Evolutionary conservation across 768 basidiomycete genomes (phyloP).

Genomic region (Fibroporia radiculosa): DNA sequence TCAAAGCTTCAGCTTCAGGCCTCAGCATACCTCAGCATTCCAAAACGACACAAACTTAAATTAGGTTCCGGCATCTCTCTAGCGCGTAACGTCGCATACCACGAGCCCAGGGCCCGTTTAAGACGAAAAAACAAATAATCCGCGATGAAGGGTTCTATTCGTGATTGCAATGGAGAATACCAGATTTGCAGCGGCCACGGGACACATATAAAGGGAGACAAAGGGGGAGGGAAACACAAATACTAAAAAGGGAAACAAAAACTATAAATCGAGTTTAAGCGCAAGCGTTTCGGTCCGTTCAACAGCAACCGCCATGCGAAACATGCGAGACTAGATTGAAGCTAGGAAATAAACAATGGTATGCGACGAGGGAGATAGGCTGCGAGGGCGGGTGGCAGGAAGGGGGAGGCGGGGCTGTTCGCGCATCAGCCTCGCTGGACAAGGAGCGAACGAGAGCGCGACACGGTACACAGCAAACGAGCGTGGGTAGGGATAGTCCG

Average conservation of each 20-base stretch:
- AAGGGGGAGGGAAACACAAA: too few relatives aligned
- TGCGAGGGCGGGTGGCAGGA: neutral
- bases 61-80: too few relatives aligned
- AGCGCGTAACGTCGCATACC: too few relatives aligned
- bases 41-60: too few relatives aligned
- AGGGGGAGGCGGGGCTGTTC: neutral
- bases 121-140: too few relatives aligned
- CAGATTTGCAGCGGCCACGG: too few relatives aligned
- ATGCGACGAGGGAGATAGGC: neutral
- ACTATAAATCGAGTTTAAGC: neutral
- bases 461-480: neutral
- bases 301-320: neutral
- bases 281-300: neutral
- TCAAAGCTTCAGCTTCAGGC: neutral
- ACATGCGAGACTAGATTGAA: slow-evolving; percentile 1
- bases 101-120: too few relatives aligned
- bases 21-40: neutral
- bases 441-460: slow-evolving; percentile 1
- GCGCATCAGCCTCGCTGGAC: neutral
- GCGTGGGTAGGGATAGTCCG: neutral
- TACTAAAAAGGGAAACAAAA: neutral
- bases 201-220: too few relatives aligned
- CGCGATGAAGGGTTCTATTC: slow-evolving; percentile 4
- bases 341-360: slow-evolving; percentile 1
- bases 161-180: slow-evolving; percentile 2